Evolutionary conservation across 257 asterid species (phyloP).

Genomic region (Ehretia macrophylla): DNA sequence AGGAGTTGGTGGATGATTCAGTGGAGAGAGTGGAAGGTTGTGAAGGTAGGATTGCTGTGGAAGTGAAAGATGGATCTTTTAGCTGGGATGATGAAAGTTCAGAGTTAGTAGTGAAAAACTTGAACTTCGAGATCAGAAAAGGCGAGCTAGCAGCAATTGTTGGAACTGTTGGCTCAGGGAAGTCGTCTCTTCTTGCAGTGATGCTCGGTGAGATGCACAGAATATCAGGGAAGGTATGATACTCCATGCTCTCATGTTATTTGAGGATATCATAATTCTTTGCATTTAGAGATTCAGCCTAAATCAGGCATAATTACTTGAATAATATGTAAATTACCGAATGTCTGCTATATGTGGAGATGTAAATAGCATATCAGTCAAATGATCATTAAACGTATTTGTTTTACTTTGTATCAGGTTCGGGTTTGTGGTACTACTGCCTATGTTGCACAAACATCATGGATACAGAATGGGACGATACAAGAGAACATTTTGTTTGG

Average conservation of each 20-base stretch:
- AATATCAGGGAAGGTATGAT: slow-evolving; percentile 57
- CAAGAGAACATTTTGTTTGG: slow-evolving; percentile 74
- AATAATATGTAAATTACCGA: too few relatives aligned
- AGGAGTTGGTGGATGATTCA: slow-evolving; percentile 33
- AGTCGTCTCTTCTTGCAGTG: slow-evolving; percentile 63
- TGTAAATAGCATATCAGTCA: neutral
- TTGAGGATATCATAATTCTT: neutral
- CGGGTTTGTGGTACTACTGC: slow-evolving; percentile 71
- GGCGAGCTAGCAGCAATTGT: slow-evolving; percentile 82
- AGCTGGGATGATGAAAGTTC: slow-evolving; percentile 62
- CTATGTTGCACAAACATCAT: slow-evolving; percentile 65
- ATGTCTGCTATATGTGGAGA: neutral
- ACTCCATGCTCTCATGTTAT: neutral
- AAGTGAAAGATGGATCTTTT: slow-evolving; percentile 48
- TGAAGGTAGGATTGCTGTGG: slow-evolving; percentile 32
- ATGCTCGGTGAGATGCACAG: slow-evolving; percentile 68
- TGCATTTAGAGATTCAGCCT: too few relatives aligned
- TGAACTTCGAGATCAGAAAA: slow-evolving; percentile 47
- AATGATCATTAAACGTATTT: neutral
- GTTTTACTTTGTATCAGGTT: slow-evolving; percentile 31
- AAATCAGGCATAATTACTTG: too few relatives aligned
- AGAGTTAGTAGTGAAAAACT: slow-evolving; percentile 26
- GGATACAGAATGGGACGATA: slow-evolving; percentile 71
- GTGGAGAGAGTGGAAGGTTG: slow-evolving; percentile 47
- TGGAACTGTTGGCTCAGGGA: slow-evolving; percentile 84